Conservation (phyloP, 1,139 yeast genomes). For the Taphrina wiesneri region DNA sequence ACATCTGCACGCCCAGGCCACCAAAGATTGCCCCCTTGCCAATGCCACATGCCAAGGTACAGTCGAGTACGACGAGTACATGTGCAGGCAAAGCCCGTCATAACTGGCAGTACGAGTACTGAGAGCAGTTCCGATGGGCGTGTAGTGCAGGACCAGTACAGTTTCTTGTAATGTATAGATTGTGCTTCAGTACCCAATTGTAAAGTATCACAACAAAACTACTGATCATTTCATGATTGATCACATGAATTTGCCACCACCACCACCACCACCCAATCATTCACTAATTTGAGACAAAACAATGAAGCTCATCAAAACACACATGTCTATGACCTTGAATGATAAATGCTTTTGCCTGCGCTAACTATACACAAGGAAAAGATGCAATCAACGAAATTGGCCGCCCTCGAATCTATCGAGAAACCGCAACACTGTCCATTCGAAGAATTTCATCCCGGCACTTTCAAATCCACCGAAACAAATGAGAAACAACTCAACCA, state of each 20-base stretch:
- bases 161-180: not conserved
- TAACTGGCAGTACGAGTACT: slow-evolving; percentile 1
- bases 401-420: slow-evolving; percentile 8
- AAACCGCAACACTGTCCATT: not conserved
- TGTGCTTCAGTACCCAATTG: not conserved
- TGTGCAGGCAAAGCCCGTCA: not conserved
- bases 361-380: not conserved
- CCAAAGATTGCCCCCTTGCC: not conserved
- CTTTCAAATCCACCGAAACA: slow-evolving; percentile 2
- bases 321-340: not conserved
- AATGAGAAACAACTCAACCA: slow-evolving; percentile 2
- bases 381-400: not conserved
- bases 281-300: too few relatives aligned
- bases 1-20: not conserved
- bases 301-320: not conserved
- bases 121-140: too few relatives aligned
- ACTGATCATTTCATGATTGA: not conserved
- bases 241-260: not conserved
- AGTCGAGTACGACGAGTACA: too few relatives aligned
- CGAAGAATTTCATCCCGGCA: not conserved
- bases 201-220: not conserved
- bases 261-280: too few relatives aligned
- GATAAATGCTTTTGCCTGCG: not conserved
- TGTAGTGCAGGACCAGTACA: too few relatives aligned
- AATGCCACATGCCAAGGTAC: not conserved